These are phyloP conservation scores for Blastobotrys serpentis DNA, from an alignment of 1,139 yeast species.

Conservation along the genomic window DNA sequence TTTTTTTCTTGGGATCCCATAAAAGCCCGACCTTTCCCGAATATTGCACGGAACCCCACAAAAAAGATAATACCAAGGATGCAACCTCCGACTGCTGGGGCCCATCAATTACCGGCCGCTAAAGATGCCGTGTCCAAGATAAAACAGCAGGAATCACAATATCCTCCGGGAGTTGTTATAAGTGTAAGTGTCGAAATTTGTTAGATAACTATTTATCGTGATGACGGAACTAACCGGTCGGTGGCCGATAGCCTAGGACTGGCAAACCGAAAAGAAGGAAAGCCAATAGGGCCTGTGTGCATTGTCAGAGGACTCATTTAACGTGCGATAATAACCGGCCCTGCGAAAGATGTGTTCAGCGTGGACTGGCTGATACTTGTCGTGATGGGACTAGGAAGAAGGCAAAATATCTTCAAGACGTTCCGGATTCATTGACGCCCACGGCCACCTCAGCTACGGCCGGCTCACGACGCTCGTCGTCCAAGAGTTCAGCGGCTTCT, in stretches of 20 bases:
- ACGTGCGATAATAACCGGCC: slow-evolving; percentile 83
- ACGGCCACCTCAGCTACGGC: slow-evolving; percentile 6
- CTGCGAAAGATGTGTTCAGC: slow-evolving; percentile 70
- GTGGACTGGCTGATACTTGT: slow-evolving; percentile 72
- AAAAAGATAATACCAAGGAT: neutral
- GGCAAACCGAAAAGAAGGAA: slow-evolving; percentile 49
- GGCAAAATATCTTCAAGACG: slow-evolving; percentile 65
- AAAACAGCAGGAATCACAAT: slow-evolving; percentile 18
- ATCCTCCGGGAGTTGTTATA: slow-evolving; percentile 23
- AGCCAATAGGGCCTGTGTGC: slow-evolving; percentile 79
- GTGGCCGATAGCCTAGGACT: slow-evolving; percentile 31
- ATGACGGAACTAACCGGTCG: slow-evolving; percentile 8
- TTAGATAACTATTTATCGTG: too few relatives aligned
- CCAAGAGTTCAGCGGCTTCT: too few relatives aligned
- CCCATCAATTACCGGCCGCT: slow-evolving; percentile 8
- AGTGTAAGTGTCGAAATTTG: slow-evolving; percentile 20
- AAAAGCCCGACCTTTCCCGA: slow-evolving; percentile 10
- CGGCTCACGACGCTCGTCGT: slow-evolving; percentile 1
- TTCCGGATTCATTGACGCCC: slow-evolving; percentile 16
- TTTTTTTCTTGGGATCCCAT: neutral
- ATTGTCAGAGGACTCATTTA: slow-evolving; percentile 83
- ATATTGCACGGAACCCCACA: neutral
- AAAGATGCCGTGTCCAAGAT: slow-evolving; percentile 12
- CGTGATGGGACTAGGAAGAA: slow-evolving; percentile 86
- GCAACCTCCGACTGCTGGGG: slow-evolving; percentile 6